A percentile compares a stretch with the other conserved stretches of the same genome.
These are phyloP conservation scores for Persicaria maculosa DNA, from an alignment of 148 eudicot species.

Conservation along the genomic window DNA sequence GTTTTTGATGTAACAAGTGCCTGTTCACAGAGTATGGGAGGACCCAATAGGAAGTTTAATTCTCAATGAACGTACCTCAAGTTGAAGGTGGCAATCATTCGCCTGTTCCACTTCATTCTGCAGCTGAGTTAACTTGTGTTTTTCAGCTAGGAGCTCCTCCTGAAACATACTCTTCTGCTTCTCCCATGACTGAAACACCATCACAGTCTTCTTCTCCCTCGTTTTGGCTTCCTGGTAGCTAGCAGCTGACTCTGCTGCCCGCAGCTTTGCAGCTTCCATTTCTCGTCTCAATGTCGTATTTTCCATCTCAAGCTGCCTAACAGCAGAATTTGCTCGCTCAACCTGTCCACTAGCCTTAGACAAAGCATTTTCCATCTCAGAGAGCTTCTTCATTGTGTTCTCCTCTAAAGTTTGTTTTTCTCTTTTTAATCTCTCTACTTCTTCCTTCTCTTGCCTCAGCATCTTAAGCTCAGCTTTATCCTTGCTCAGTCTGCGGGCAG, in stretches of 20 bases:
- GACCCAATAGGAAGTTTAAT: background rate
- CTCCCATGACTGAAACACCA: constrained; percentile 71
- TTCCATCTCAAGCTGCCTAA: constrained; percentile 68
- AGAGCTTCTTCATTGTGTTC: constrained; percentile 72
- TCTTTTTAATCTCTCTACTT: constrained; percentile 69
- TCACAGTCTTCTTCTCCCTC: constrained; percentile 66
- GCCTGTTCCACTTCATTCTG: constrained; percentile 53
- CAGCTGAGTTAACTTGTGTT: constrained; percentile 40
- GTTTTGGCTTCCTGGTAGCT: constrained; percentile 60
- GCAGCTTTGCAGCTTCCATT: constrained; percentile 72
- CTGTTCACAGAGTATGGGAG: background rate
- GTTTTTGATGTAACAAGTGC: background rate
- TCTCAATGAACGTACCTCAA: constrained; percentile 54
- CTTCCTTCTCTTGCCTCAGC: constrained; percentile 80
- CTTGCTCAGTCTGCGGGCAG: constrained; percentile 71
- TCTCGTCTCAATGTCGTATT: constrained; percentile 48
- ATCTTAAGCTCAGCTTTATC: constrained; percentile 73
- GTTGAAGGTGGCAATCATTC: constrained; percentile 36
- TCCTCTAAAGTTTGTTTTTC: constrained; percentile 73
- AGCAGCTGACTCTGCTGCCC: constrained; percentile 67
- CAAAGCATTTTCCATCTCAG: constrained; percentile 87
- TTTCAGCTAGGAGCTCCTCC: constrained; percentile 69
- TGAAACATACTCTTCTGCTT: constrained; percentile 58
- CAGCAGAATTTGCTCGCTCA: constrained; percentile 59
- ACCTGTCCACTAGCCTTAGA: constrained; percentile 75